Evolutionary conservation across 1,139 yeast species (phyloP).

Genomic region (Suhomyces chickasaworum): DNA sequence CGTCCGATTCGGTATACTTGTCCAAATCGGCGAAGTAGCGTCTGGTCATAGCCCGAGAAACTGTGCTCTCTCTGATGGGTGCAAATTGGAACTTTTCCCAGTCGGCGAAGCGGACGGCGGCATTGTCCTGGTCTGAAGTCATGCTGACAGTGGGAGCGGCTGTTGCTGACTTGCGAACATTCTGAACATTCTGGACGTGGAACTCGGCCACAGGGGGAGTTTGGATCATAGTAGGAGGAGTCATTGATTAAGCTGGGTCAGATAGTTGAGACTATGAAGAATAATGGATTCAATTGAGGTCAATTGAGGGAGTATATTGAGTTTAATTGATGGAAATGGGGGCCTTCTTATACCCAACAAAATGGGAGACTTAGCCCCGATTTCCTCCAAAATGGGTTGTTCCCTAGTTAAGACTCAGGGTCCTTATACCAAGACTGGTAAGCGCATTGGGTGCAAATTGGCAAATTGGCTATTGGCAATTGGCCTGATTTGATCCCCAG

Average conservation of each 20-base stretch:
- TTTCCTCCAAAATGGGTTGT: not conserved
- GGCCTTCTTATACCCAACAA: not conserved
- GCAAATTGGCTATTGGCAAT: too few relatives aligned
- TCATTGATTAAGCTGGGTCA: constrained; percentile 27
- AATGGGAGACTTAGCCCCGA: not conserved
- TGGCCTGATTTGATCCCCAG: not conserved
- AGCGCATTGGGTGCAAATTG: constrained; percentile 5
- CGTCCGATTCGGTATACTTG: constrained; percentile 73
- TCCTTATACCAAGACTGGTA: not conserved
- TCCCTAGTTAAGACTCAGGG: too few relatives aligned
- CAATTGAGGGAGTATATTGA: too few relatives aligned
- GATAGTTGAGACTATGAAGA: too few relatives aligned
- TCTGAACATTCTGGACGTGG: constrained; percentile 8
- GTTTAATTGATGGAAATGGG: not conserved
- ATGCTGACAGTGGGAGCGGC: constrained; percentile 9
- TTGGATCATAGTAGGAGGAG: constrained; percentile 41
- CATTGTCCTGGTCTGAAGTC: constrained; percentile 19
- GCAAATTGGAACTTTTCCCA: constrained; percentile 71
- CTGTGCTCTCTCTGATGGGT: constrained; percentile 77
- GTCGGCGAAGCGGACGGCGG: constrained; percentile 41
- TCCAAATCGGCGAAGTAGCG: constrained; percentile 76
- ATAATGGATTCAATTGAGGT: not conserved
- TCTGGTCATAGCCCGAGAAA: constrained; percentile 81
- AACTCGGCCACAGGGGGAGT: constrained; percentile 18
- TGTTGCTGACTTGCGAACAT: too few relatives aligned